Percentiles rank a stretch among this genome's conserved stretches.
Conservation (phyloP, 345 rosid species). For the Pseudoturritis turrita region DNA sequence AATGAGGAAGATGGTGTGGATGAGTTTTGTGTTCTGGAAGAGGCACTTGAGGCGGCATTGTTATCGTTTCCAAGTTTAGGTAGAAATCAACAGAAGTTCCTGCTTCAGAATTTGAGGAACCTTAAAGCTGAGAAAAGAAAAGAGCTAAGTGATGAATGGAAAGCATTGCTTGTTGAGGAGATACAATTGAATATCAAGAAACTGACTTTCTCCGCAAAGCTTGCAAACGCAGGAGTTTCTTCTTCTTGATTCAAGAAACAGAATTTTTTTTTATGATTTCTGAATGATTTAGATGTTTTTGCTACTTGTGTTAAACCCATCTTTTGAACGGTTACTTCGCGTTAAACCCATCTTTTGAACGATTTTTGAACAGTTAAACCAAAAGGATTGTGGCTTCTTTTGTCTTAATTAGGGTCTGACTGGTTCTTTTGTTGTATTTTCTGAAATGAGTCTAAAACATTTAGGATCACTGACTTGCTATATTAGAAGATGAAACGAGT, state of each 20-base stretch:
- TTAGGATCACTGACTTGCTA: background rate
- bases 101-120: background rate
- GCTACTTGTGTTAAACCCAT: no score
- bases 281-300: background rate
- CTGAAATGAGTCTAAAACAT: background rate
- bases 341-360: no score
- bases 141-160: conserved; percentile 1
- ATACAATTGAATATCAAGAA: background rate
- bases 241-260: no score
- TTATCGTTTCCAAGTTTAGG: background rate
- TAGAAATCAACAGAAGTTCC: background rate
- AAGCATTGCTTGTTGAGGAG: conserved; percentile 2
- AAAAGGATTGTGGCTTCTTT: background rate
- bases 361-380: no score
- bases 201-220: background rate
- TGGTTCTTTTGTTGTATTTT: background rate
- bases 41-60: background rate
- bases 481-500: background rate
- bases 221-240: background rate
- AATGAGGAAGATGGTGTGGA: background rate
- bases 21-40: background rate
- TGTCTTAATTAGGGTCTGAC: background rate
- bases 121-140: background rate
- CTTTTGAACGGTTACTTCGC: background rate
- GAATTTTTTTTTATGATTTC: background rate